Percentiles rank a stretch among this genome's conserved stretches.
Conservation (phyloP, 331 rosid species). For the Pyrus hybrid region DNA sequence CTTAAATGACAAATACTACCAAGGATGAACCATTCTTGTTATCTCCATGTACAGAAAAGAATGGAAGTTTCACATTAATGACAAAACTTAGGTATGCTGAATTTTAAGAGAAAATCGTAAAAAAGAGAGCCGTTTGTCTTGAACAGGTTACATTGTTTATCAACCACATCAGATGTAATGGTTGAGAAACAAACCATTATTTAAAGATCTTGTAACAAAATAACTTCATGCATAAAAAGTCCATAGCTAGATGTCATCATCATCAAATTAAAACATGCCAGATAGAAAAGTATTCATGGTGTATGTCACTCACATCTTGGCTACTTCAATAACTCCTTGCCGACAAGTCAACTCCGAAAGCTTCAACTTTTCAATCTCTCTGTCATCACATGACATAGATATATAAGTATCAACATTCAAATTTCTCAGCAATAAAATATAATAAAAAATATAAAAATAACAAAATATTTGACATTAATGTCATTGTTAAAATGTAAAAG, state of each 20-base stretch:
- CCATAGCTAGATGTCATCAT: not conserved
- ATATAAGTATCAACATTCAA: not conserved
- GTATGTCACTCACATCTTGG: constrained; percentile 74
- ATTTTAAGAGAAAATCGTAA: no score
- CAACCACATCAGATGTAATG: no score
- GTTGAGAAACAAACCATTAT: not conserved
- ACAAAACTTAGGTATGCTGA: no score
- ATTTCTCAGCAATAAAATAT: not conserved
- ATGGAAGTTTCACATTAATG: no score
- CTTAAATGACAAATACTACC: no score
- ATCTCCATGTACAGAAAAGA: no score
- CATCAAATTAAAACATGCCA: not conserved
- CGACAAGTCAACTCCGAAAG: constrained; percentile 88
- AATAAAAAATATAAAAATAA: not conserved
- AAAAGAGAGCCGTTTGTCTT: no score
- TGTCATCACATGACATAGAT: constrained; percentile 27
- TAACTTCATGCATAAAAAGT: not conserved
- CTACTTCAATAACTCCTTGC: constrained; percentile 92
- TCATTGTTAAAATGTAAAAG: not conserved
- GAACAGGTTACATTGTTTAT: no score
- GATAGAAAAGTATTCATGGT: not conserved
- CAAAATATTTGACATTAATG: not conserved
- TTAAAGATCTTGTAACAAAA: not conserved
- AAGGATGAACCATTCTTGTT: no score
- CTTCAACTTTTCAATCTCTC: constrained; percentile 90